A percentile compares a stretch with the other conserved stretches of the same genome.
These are phyloP conservation scores for Aspergillus haitiensis DNA, from an alignment of 495 filamentous ascomycete genomes.

Conservation along the genomic window DNA sequence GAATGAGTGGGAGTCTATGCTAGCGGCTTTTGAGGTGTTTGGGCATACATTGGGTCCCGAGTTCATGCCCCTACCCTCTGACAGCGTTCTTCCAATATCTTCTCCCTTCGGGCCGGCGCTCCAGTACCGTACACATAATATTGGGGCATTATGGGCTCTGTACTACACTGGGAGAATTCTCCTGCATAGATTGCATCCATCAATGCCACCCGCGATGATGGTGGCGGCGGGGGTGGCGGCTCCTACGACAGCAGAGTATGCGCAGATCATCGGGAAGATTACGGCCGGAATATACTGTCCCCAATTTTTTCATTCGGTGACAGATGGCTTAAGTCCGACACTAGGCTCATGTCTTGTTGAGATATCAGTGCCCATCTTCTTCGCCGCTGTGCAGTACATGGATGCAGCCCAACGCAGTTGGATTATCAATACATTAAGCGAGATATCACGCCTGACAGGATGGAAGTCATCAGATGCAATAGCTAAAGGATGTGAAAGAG, in stretches of 20 bases:
- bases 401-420: constrained; percentile 70
- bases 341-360: constrained; percentile 81
- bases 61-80: constrained; percentile 75
- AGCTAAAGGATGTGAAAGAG: constrained; percentile 76
- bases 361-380: constrained; percentile 76
- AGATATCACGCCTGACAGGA: constrained; percentile 78
- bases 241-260: constrained; percentile 63
- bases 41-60: constrained; percentile 65
- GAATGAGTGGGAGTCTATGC: constrained; percentile 76
- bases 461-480: constrained; percentile 82
- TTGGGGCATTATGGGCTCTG: constrained; percentile 80
- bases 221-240: constrained; percentile 74
- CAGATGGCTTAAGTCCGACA: constrained; percentile 68
- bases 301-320: constrained; percentile 58
- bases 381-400: constrained; percentile 80
- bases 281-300: constrained; percentile 69
- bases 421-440: constrained; percentile 68
- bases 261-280: constrained; percentile 77
- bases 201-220: constrained; percentile 91
- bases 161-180: constrained; percentile 82
- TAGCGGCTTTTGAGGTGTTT: constrained; percentile 66
- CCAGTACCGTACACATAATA: constrained; percentile 80
- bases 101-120: constrained; percentile 83
- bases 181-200: constrained; percentile 74
- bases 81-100: constrained; percentile 59